Evolutionary conservation across 1,284 basidiomycete genomes (phyloP).

Genomic region (Porodaedalea pini): DNA sequence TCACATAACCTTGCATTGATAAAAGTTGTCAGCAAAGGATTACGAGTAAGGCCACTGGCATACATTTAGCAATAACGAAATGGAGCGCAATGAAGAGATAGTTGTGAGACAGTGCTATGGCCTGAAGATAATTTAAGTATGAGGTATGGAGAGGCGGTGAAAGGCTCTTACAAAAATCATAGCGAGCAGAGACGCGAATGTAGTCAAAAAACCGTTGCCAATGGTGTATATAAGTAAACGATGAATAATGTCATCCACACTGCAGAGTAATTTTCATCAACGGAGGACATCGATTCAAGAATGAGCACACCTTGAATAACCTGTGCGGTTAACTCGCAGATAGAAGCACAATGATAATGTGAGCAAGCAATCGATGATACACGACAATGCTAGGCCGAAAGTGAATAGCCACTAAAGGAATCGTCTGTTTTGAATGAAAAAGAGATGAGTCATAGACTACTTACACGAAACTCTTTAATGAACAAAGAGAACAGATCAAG

Average conservation of each 20-base stretch:
- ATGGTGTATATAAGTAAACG: constrained; percentile 18
- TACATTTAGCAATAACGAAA: constrained; percentile 19
- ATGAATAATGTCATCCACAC: constrained; percentile 18
- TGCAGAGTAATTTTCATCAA: not conserved
- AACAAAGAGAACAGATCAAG: constrained; percentile 12
- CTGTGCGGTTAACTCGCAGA: constrained; percentile 14
- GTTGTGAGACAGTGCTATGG: constrained; percentile 12
- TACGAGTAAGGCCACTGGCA: not conserved
- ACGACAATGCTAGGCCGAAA: constrained; percentile 18
- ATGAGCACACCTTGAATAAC: constrained; percentile 13
- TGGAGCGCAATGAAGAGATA: constrained; percentile 19
- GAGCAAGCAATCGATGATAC: constrained; percentile 17
- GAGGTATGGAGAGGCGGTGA: no score
- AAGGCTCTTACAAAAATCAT: constrained; percentile 17
- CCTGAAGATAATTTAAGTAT: not conserved
- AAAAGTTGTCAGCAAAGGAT: not conserved
- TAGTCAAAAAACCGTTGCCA: constrained; percentile 17
- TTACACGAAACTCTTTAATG: constrained; percentile 16
- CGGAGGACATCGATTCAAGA: no score
- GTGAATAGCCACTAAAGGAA: constrained; percentile 18
- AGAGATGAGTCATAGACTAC: not conserved
- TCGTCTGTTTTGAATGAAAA: not conserved
- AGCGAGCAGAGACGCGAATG: constrained; percentile 16
- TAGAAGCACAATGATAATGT: constrained; percentile 19
- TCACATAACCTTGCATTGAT: constrained; percentile 13